Base-by-base conservation (phyloP, 192 early-diverging fungal species). In the Thoreauomyces humboldtii region DNA sequence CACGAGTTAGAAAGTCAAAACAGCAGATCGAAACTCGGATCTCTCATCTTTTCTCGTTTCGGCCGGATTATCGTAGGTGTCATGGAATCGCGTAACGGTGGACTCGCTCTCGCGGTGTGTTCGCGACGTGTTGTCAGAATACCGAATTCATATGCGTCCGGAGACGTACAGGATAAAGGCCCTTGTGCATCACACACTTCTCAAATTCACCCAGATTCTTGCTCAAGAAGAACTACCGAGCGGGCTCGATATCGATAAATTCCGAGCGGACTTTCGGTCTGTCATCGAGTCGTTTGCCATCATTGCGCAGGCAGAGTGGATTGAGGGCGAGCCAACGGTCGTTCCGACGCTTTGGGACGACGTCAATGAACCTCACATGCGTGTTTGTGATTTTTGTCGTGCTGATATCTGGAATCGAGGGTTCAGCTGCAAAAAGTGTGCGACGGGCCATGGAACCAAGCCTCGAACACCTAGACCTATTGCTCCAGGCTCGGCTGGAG, bases 321-420 rank as follows among this genome's bases (percentile, higher is more conserved):
- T 70, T 14, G 68, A 70, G 32, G 59, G 17, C 1, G 43, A 37
- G 2, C 41, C 41, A 4, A 59, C 2, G 9, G 17, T 33, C 44
- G 29, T 53, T 3, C 62, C 62, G 9, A 64, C 62, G 21, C 50
- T 25, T 4, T 64, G 62, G 62, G 19, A 15, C 17, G 62, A 64
- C 36, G 50, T 54, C 11, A 33, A 32, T 54, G 9, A 54, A 27
- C 59, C 67, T 32, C 59, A 63, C 29, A 36, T 14, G n/a, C 21
- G 68, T 0, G 46, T 27, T 15, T 70, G 68, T 29, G 61, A 70
- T 55, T 63, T 70, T 44, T 70, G 68, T 43, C 42, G 48, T 12
- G 68, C 68, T 14, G 68, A 70, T 56, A 70, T 70, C 15, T 70
- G 68, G 68, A 70, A 70, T 56, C 59, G 68, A 31, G 68, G 68